Evolutionary conservation across 208 protist species (phyloP).

Genomic region (Porcisia deanei): DNA sequence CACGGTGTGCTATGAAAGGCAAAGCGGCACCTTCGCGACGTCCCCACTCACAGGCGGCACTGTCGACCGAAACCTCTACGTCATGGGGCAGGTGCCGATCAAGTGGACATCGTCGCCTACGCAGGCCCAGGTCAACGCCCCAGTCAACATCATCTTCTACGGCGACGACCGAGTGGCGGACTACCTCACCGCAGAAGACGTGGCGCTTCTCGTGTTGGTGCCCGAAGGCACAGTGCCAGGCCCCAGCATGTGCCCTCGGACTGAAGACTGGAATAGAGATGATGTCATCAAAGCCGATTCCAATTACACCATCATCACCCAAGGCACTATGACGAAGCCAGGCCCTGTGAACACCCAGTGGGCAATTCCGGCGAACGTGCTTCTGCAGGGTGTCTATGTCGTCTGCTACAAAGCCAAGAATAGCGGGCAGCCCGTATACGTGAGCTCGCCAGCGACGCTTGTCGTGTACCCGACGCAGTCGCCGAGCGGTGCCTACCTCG

Average conservation of each 20-base stretch:
- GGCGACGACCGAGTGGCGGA: conserved; percentile 30
- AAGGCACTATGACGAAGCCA: conserved; percentile 26
- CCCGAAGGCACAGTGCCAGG: conserved; percentile 12
- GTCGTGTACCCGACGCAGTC: conserved; percentile 68
- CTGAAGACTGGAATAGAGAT: conserved; percentile 3
- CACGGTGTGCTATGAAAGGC: conserved; percentile 77
- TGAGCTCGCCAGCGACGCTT: conserved; percentile 49
- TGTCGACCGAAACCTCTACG: conserved; percentile 62
- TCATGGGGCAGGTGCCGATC: conserved; percentile 46
- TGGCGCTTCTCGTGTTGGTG: conserved; percentile 60
- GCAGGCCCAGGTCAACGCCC: conserved; percentile 53
- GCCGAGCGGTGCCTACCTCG: conserved; percentile 69
- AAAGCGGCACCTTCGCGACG: conserved; percentile 67
- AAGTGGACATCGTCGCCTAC: conserved; percentile 50
- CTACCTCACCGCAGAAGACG: conserved; percentile 54
- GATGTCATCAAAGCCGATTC: not conserved
- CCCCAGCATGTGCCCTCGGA: not conserved
- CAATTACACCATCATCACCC: conserved; percentile 1
- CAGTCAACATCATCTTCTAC: conserved; percentile 67
- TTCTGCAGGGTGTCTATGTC: conserved; percentile 53
- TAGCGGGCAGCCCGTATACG: conserved; percentile 66
- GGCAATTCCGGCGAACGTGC: conserved; percentile 46
- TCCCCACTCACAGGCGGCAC: conserved; percentile 38
- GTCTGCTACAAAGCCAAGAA: conserved; percentile 72
- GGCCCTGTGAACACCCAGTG: conserved; percentile 61